Evolutionary conservation across 176 grass and related monocot genomes (phyloP), one percentile per base, ranked within the genome.

Genomic region (Aegilops sharonensis): DNA sequence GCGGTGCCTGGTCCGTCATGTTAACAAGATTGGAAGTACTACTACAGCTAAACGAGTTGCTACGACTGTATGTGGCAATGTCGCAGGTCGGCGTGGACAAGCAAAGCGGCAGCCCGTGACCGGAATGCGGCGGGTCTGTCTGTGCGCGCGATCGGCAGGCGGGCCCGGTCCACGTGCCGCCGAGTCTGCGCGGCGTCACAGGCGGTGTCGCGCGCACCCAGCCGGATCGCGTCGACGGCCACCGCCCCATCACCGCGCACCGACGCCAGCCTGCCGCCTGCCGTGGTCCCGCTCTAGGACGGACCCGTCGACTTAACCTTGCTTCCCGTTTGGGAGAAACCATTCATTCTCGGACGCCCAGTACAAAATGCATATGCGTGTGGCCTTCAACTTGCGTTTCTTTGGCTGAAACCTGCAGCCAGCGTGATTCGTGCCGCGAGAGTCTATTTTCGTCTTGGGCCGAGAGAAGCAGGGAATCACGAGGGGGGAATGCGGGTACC

Each of bases 111-210:
- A 5, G 25, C 84, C 73, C 66, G 35, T 35, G 77, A 81, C 47
- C 17, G 48, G 78, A 60, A 63, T 6, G 18, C 54, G 18, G 77
- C n/a, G 80, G 45, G 80, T 12, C 81, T 40, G 80, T 12, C 81
- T 40, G 78, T 75, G 79, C 13, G 9, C 5, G 50, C 50, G 63
- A 20, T 65, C 40, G 62, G 62, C 4, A 15, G 63, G 32, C 3
- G 81, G 84, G 45, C 11, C 86, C 91, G 66, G 56, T 78, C 89
- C 91, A 91, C 86, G 91, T 91, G 94, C 81, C 77, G 78, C 92
- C 94, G 79, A 87, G 77, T 87, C 69, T 84, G 91, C 83, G 42
- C 80, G 54, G 80, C 81, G 91, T 91, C 86, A 89, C 81, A 13
- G 14, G 34, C 83, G 52, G 79, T 80, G 93, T 91, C 86, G 85